Evolutionary conservation across 75 land plant genomes (phyloP).

Genomic region (Cunninghamia lanceolata): DNA sequence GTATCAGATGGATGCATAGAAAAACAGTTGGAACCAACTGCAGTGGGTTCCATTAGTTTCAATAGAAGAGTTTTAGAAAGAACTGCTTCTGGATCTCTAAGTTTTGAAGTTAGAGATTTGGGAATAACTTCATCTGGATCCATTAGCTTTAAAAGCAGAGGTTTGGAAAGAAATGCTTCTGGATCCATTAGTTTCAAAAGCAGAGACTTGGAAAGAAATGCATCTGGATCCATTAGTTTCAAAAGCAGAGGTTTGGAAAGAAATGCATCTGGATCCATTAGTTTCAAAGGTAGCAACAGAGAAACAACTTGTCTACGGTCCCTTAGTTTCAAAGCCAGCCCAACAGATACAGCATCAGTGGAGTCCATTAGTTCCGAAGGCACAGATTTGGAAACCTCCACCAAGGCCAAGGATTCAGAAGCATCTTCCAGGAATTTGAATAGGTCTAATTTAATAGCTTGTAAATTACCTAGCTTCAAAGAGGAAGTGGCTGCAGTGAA

Average conservation of each 20-base stretch:
- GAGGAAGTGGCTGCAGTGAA: constrained; percentile 68
- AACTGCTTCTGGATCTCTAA: not conserved
- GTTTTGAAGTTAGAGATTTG: constrained; percentile 6
- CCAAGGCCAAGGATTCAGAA: constrained; percentile 8
- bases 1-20: constrained; percentile 1
- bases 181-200: constrained; percentile 20
- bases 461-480: constrained; percentile 11
- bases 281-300: constrained; percentile 5
- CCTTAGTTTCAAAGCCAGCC: constrained; percentile 7
- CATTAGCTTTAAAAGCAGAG: constrained; percentile 15
- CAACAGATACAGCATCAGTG: not conserved
- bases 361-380: not conserved
- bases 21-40: not conserved
- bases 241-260: not conserved
- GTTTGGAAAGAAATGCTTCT: constrained; percentile 2
- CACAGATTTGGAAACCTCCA: not conserved
- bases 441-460: not conserved
- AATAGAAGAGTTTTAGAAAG: not conserved
- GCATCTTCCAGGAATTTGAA: not conserved
- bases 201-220: not conserved
- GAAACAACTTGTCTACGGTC: not conserved
- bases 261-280: constrained; percentile 6
- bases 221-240: constrained; percentile 9
- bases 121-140: constrained; percentile 17
- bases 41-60: not conserved